These are phyloP conservation scores for Lasiosphaeria ovina DNA, from an alignment of 495 filamentous ascomycete genomes.

Conservation along the genomic window DNA sequence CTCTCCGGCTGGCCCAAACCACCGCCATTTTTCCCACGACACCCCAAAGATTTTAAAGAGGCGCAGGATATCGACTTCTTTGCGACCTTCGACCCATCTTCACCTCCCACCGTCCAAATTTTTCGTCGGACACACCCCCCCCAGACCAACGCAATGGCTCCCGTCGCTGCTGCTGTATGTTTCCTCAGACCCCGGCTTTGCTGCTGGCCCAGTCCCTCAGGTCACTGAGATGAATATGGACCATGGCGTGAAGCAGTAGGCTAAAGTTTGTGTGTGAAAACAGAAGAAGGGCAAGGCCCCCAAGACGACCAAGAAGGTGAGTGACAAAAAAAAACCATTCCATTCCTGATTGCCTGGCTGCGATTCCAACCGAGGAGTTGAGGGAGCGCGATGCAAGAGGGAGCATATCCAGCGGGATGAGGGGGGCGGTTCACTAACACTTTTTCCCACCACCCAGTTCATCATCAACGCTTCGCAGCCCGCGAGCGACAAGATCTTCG, in stretches of 20 bases:
- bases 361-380: too few relatives aligned
- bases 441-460: conserved; percentile 57
- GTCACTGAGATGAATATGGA: conserved; percentile 13
- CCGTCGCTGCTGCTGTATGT: conserved; percentile 34
- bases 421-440: conserved; percentile 19
- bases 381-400: not conserved
- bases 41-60: conserved; percentile 20
- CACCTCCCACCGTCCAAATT: conserved; percentile 7
- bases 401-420: not conserved
- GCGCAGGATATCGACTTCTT: conserved; percentile 63
- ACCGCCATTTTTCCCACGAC: conserved; percentile 18
- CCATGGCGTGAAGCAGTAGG: conserved; percentile 84
- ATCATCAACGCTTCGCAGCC: conserved; percentile 98
- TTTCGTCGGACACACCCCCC: conserved; percentile 15
- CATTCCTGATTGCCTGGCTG: too few relatives aligned
- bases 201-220: conserved; percentile 64
- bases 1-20: conserved; percentile 7
- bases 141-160: conserved; percentile 52
- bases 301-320: conserved; percentile 65
- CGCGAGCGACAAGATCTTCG: conserved; percentile 99
- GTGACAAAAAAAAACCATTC: conserved; percentile 5
- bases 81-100: conserved; percentile 48
- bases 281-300: conserved; percentile 65
- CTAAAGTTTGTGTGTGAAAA: conserved; percentile 62
- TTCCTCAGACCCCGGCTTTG: conserved; percentile 72